Evolutionary conservation across 768 basidiomycete species (phyloP).

Genomic region (Termitomyces sp.): DNA sequence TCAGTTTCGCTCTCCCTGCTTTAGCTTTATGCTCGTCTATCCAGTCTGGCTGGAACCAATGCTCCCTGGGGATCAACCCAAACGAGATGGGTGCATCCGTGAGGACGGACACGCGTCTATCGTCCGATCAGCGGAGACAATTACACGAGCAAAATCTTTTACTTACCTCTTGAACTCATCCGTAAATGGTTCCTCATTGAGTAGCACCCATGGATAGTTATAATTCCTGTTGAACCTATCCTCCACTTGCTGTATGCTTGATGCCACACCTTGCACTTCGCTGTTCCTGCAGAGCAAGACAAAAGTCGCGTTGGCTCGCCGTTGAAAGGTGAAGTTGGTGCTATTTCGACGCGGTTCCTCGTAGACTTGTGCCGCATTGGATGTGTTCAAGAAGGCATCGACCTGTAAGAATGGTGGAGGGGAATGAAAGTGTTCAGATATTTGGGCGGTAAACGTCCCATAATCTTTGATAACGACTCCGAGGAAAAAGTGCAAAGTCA

Average conservation of each 20-base stretch:
- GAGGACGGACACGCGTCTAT: conserved; percentile 36
- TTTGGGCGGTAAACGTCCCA: conserved; percentile 34
- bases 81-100: conserved; percentile 60
- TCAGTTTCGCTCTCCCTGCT: conserved; percentile 58
- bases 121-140: neutral
- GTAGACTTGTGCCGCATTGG: neutral
- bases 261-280: conserved; percentile 47
- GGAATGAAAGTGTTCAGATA: conserved; percentile 25
- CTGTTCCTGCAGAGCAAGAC: conserved; percentile 66
- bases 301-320: conserved; percentile 71
- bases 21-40: conserved; percentile 70
- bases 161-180: conserved; percentile 72
- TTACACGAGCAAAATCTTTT: neutral
- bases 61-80: conserved; percentile 67
- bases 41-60: conserved; percentile 81
- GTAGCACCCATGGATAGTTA: conserved; percentile 77
- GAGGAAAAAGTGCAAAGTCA: conserved; percentile 54
- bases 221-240: conserved; percentile 79
- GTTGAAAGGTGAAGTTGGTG: conserved; percentile 9
- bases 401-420: conserved; percentile 1
- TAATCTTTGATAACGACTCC: conserved; percentile 48
- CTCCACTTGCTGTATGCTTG: conserved; percentile 68
- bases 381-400: conserved; percentile 3
- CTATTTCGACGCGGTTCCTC: neutral
- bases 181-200: conserved; percentile 78